phyloP scores from a whole-genome alignment of 139 green algal genomes.

The Coelastrella sp. region DNA sequence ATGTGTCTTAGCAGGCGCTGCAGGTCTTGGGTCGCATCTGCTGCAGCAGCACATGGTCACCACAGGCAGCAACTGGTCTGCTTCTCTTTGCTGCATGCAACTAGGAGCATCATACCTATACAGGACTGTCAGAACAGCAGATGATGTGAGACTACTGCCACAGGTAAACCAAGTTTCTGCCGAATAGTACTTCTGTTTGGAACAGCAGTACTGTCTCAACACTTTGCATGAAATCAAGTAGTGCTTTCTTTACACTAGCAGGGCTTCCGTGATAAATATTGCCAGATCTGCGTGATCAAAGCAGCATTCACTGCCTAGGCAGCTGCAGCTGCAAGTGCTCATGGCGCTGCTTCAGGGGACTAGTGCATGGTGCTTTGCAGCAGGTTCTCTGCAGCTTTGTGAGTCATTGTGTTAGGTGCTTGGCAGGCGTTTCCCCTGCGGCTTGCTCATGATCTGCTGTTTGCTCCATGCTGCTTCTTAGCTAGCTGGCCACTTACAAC shows the following conservation, averaged over 20 bases:
- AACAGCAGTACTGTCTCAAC: background rate
- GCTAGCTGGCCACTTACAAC: too few relatives aligned
- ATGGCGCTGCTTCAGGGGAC: too few relatives aligned
- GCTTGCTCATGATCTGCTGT: too few relatives aligned
- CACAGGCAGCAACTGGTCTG: constrained; percentile 15
- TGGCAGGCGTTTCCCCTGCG: too few relatives aligned
- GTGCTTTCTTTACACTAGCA: too few relatives aligned
- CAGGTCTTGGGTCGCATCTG: background rate
- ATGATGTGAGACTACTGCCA: constrained; percentile 7
- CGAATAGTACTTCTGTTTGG: background rate
- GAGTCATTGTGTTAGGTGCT: too few relatives aligned
- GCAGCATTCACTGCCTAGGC: too few relatives aligned
- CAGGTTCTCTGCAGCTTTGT: too few relatives aligned
- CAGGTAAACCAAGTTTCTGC: constrained; percentile 2
- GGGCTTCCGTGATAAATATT: background rate
- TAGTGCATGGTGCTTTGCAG: too few relatives aligned
- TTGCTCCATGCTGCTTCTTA: background rate
- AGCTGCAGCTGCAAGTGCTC: too few relatives aligned
- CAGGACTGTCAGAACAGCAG: background rate
- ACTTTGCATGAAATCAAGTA: constrained; percentile 1
- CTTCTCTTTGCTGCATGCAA: constrained; percentile 30
- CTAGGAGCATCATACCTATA: background rate
- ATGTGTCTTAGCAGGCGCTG: constrained; percentile 10
- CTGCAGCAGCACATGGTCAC: constrained; percentile 29
- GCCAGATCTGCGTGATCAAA: too few relatives aligned